Conservation (phyloP, 495 filamentous ascomycete species). For the Aspergillus homomorphus region DNA sequence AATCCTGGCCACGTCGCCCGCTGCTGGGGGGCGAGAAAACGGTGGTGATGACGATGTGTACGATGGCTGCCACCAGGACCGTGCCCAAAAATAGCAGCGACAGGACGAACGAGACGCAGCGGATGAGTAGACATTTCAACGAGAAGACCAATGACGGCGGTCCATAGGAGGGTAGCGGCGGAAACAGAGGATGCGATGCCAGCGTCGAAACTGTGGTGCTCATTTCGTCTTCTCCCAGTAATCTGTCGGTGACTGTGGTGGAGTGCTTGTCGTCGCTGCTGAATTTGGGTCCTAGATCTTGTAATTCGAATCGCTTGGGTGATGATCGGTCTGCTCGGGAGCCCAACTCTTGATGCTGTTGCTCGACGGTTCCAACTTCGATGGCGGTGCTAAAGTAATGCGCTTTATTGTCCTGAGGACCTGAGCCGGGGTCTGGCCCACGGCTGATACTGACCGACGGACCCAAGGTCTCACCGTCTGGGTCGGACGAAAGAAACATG, state of each 20-base stretch:
- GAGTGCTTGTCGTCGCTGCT: conserved; percentile 12
- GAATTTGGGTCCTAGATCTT: conserved; percentile 8
- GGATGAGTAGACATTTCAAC: conserved; percentile 62
- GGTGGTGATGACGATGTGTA: conserved; percentile 53
- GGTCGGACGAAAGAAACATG: conserved; percentile 12
- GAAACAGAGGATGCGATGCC: conserved; percentile 71
- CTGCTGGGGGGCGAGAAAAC: conserved; percentile 45
- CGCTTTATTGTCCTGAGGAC: background rate
- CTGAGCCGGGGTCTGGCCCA: conserved; percentile 1
- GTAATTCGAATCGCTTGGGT: conserved; percentile 12
- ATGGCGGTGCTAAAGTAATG: conserved; percentile 9
- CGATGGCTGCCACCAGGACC: conserved; percentile 70
- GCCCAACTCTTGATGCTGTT: background rate
- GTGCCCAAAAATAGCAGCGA: conserved; percentile 72
- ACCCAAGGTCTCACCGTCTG: conserved; percentile 1
- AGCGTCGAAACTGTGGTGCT: background rate
- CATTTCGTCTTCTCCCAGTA: conserved; percentile 9
- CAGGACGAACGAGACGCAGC: conserved; percentile 64
- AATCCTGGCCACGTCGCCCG: conserved; percentile 53
- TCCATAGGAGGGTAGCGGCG: conserved; percentile 79
- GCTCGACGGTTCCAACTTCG: background rate
- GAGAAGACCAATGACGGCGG: conserved; percentile 62
- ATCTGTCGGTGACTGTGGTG: conserved; percentile 14
- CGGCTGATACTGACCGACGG: conserved; percentile 1
- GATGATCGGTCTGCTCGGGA: background rate